Evolutionary conservation across 805 yeast genomes (phyloP).

Genomic region (Blastobotrys mokoenaii): DNA sequence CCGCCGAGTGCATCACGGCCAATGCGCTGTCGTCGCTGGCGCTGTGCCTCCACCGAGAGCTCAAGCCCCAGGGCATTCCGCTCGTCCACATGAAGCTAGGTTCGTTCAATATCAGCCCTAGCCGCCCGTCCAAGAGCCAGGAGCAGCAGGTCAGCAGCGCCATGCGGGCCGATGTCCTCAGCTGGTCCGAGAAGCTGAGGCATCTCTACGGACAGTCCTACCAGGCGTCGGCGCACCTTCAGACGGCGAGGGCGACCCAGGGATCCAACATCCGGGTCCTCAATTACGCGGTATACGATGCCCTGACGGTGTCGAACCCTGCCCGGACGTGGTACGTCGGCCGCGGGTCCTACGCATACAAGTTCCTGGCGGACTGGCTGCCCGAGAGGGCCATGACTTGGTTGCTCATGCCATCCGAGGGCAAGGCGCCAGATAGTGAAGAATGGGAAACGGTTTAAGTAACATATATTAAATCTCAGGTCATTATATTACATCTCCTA

Average conservation of each 20-base stretch:
- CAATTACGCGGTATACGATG: conserved; percentile 27
- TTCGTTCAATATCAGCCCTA: conserved; percentile 34
- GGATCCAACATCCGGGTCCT: conserved; percentile 26
- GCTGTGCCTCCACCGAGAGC: conserved; percentile 34
- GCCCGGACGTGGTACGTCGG: conserved; percentile 28
- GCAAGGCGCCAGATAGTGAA: conserved; percentile 6
- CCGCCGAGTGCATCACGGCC: conserved; percentile 50
- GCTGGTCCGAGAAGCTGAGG: conserved; percentile 34
- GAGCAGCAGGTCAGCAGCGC: conserved; percentile 25
- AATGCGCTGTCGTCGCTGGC: conserved; percentile 35
- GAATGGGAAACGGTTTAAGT: conserved; percentile 19
- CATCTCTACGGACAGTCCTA: conserved; percentile 30
- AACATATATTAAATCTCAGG: no score
- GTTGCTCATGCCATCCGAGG: conserved; percentile 26
- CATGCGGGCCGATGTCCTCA: conserved; percentile 33
- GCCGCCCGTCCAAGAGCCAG: conserved; percentile 17
- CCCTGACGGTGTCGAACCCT: conserved; percentile 21
- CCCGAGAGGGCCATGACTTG: conserved; percentile 30
- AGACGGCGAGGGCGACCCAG: conserved; percentile 21
- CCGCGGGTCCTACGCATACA: conserved; percentile 26
- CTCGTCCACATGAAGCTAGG: conserved; percentile 41
- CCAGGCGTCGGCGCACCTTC: conserved; percentile 24
- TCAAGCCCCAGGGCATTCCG: conserved; percentile 35
- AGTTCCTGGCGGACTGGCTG: conserved; percentile 17
- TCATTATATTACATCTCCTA: no score